These are phyloP conservation scores for Oryza meridionalis DNA, from an alignment of 176 grass and related monocot species.

Conservation along the genomic window DNA sequence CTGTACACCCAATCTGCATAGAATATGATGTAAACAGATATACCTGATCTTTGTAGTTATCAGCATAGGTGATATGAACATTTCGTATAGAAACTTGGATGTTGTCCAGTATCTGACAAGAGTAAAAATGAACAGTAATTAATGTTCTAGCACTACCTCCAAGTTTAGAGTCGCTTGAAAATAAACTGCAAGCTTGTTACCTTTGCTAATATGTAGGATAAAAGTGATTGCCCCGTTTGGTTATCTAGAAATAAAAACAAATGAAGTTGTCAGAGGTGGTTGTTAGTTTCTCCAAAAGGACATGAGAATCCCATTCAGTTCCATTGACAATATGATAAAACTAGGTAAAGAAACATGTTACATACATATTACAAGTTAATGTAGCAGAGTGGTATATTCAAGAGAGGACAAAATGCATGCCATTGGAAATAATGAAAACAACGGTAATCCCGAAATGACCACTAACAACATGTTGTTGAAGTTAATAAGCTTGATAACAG, in stretches of 20 bases:
- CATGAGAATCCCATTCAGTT: slow-evolving; percentile 15
- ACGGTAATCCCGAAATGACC: slow-evolving; percentile 19
- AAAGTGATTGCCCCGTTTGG: slow-evolving; percentile 91
- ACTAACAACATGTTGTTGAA: slow-evolving; percentile 27
- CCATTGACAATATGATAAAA: slow-evolving; percentile 23
- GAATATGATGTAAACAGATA: slow-evolving; percentile 25
- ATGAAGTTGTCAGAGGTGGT: slow-evolving; percentile 14
- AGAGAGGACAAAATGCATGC: slow-evolving; percentile 3
- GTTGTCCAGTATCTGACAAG: slow-evolving; percentile 86
- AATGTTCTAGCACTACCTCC: slow-evolving; percentile 22
- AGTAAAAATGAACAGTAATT: slow-evolving; percentile 32
- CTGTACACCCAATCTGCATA: slow-evolving; percentile 3
- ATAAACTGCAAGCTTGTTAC: slow-evolving; percentile 52
- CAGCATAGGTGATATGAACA: slow-evolving; percentile 84
- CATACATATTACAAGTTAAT: slow-evolving; percentile 14
- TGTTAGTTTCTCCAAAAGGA: neutral
- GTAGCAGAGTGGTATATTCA: slow-evolving; percentile 21
- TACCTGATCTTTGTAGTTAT: slow-evolving; percentile 72
- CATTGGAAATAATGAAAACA: neutral
- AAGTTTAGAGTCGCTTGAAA: slow-evolving; percentile 38
- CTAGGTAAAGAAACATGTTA: slow-evolving; percentile 16
- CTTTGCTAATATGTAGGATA: slow-evolving; percentile 98
- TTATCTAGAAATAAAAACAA: slow-evolving; percentile 72
- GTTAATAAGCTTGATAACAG: slow-evolving; percentile 14
- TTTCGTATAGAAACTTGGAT: slow-evolving; percentile 92